phyloP scores from a whole-genome alignment of 768 basidiomycete species.

The Lactarius akahatsu region DNA sequence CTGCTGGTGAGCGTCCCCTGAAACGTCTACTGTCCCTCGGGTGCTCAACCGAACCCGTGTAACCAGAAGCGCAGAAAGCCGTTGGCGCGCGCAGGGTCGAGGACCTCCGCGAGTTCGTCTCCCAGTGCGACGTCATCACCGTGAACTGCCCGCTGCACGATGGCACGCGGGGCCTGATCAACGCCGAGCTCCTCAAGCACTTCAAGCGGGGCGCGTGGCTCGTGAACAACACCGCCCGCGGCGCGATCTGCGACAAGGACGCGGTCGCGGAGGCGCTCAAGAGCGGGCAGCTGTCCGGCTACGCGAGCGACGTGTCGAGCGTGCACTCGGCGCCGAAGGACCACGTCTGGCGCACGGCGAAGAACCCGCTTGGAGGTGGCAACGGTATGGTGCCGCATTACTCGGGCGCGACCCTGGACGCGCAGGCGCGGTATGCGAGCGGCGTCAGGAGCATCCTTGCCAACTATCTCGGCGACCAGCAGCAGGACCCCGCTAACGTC shows the following conservation, averaged over 20 bases:
- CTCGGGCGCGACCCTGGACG: conserved; percentile 87
- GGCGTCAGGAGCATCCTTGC: conserved; percentile 70
- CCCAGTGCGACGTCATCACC: conserved; percentile 75
- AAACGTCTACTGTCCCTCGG: background rate
- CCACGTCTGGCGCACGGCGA: conserved; percentile 82
- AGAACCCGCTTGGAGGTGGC: conserved; percentile 78
- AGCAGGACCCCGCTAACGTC: conserved; percentile 77
- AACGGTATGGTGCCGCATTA: conserved; percentile 92
- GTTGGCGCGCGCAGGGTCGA: conserved; percentile 74
- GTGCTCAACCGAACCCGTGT: conserved; percentile 26
- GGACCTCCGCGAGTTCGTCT: conserved; percentile 53
- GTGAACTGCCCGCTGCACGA: conserved; percentile 90
- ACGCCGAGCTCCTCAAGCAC: conserved; percentile 77
- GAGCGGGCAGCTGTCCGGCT: conserved; percentile 68
- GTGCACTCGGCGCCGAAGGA: conserved; percentile 84
- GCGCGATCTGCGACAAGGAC: conserved; percentile 85
- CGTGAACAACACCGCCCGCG: conserved; percentile 91
- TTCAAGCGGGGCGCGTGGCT: conserved; percentile 88
- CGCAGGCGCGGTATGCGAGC: conserved; percentile 80
- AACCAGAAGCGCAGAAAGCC: conserved; percentile 57
- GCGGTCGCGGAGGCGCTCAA: conserved; percentile 74
- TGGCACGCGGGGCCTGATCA: conserved; percentile 75
- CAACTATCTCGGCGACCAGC: conserved; percentile 60
- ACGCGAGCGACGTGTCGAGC: conserved; percentile 73
- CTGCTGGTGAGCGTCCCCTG: conserved; percentile 44